A percentile compares a stretch with the other conserved stretches of the same genome.
These are phyloP conservation scores for Mortierella sp. DNA, from an alignment of 371 early-diverging fungal genomes.

Conservation along the genomic window DNA sequence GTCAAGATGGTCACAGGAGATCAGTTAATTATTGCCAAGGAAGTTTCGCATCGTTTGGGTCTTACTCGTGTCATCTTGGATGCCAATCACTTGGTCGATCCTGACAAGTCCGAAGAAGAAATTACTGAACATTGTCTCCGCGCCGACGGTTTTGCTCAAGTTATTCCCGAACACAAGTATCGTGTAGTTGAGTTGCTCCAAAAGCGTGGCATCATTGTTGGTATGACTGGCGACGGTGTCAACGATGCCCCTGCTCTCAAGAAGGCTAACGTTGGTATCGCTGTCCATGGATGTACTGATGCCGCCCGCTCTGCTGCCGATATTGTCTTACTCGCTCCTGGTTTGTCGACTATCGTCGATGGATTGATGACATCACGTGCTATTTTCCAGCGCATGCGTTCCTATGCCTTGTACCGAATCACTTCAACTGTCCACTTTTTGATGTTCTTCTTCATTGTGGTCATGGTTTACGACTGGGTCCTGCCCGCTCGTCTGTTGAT, in stretches of 20 bases:
- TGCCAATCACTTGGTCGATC: constrained; percentile 82
- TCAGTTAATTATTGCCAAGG: constrained; percentile 88
- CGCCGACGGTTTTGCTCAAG: constrained; percentile 96
- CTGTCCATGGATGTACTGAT: constrained; percentile 89
- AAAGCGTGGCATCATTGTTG: constrained; percentile 75
- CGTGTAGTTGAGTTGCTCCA: constrained; percentile 92
- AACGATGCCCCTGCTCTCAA: constrained; percentile 94
- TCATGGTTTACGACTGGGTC: constrained; percentile 74
- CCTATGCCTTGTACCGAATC: constrained; percentile 89
- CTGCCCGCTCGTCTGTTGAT: constrained; percentile 80
- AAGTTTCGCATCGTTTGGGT: constrained; percentile 86
- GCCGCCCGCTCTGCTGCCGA: constrained; percentile 92
- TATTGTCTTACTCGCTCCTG: constrained; percentile 88
- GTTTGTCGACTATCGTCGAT: constrained; percentile 87
- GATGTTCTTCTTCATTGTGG: constrained; percentile 88
- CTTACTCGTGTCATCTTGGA: constrained; percentile 83
- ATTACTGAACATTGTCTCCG: constrained; percentile 85
- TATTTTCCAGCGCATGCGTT: constrained; percentile 91
- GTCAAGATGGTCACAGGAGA: constrained; percentile 95
- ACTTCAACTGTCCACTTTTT: constrained; percentile 91
- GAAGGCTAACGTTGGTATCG: constrained; percentile 80
- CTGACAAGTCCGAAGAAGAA: constrained; percentile 85
- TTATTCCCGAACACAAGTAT: constrained; percentile 96
- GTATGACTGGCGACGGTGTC: constrained; percentile 93
- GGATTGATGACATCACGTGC: constrained; percentile 84